A percentile compares a stretch with the other conserved stretches of the same genome.
phyloP scores from a whole-genome alignment of 2,329 filamentous ascomycete genomes.

The Colletotrichum abscissum region DNA sequence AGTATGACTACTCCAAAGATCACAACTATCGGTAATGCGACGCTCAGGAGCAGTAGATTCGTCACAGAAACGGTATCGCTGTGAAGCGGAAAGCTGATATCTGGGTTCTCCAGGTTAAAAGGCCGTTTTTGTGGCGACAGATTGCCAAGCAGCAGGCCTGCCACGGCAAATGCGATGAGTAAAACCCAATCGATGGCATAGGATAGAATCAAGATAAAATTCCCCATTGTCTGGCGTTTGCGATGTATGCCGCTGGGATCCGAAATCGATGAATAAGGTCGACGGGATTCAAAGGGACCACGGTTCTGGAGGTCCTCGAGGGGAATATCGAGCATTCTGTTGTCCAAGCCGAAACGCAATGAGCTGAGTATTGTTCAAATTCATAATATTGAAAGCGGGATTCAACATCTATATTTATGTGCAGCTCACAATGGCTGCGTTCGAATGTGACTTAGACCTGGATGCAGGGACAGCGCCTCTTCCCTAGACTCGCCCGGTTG shows the following conservation, averaged over 20 bases:
- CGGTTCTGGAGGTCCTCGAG: background rate
- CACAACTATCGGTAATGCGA: conserved; percentile 62
- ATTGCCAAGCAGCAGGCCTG: conserved; percentile 63
- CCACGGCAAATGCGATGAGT: conserved; percentile 50
- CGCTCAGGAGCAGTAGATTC: too few relatives aligned
- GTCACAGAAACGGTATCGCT: conserved; percentile 69
- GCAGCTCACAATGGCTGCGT: background rate
- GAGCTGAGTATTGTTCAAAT: background rate
- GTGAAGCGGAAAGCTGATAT: conserved; percentile 75
- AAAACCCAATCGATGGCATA: conserved; percentile 70
- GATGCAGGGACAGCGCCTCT: background rate
- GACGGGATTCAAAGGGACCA: background rate
- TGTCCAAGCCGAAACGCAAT: too few relatives aligned
- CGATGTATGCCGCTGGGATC: background rate
- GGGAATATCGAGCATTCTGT: conserved; percentile 3
- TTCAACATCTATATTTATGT: background rate
- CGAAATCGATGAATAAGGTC: conserved; percentile 6
- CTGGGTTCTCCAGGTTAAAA: conserved; percentile 71
- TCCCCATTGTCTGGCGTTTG: conserved; percentile 2
- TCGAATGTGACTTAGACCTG: background rate
- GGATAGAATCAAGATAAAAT: conserved; percentile 53
- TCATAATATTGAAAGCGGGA: background rate
- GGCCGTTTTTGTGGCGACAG: conserved; percentile 68
- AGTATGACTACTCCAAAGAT: conserved; percentile 71
- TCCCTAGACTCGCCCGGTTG: background rate